Evolutionary conservation across 768 basidiomycete species (phyloP), one percentile per base, ranked within the genome.

Genomic region (Russula compacta): DNA sequence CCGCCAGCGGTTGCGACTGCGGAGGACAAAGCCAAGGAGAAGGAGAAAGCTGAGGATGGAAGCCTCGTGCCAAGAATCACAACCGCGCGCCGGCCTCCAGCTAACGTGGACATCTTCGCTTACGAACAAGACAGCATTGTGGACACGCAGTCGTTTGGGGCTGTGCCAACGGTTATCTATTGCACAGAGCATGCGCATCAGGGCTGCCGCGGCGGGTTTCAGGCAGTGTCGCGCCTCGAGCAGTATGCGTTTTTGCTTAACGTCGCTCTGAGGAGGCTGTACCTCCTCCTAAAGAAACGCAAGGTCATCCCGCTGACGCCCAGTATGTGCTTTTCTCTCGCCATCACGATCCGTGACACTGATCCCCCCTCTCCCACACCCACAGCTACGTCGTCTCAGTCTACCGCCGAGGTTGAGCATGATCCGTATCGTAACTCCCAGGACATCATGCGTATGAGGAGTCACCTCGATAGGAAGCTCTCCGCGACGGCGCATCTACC

Each of bases 191-290:
- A 95, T 71, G 84, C 80, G 8, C 84, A 86, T 69, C 67, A 74
- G 32, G 81, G 80, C 15, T 90, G 87, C 68, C 77, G 82, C 58
- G 69, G 74, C 24, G 93, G 95, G 11, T 98, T 98, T 74, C 89
- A 91, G 69, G 80, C 90, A 17, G 97, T 97, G 15, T 92, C 95
- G 62, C 80, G 95, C 59, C 75, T 99, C 65, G 97, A 99, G 76
- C 97, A 99, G 71, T 99, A 97, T 72, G 92, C 97, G 2, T 99
- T 95, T 78, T 75, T 99, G 59, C 77, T 99, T 55, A 98, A 98
- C 70, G 97, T 98, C 24, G 97, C 95, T 19, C 78, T 99, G 58
- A 80, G 95, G 66, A 82, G 95, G 69, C 77, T 99, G 56, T 98
- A 94, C 73, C 81, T 91, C 35, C 80, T 90, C 40, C 75, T 92